Evolutionary conservation across 768 basidiomycete genomes (phyloP), one percentile per base, ranked within the genome.

Genomic region (Dacryopinax spathularia): DNA sequence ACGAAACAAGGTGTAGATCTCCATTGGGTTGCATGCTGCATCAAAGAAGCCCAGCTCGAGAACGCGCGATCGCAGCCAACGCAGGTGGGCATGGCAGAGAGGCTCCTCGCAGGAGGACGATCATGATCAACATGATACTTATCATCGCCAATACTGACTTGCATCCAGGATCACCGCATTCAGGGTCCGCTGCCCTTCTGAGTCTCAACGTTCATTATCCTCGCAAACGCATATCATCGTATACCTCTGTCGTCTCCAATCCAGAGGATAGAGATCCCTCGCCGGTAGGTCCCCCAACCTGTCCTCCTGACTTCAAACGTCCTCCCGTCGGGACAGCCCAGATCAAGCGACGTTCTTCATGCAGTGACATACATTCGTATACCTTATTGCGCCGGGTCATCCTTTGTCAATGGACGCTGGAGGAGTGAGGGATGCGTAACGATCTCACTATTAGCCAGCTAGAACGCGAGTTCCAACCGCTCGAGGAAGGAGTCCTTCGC

Each of bases 341-440:
- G 72, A 91, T 99, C 73, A 91, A 91, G 74, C 77, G 82, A 64
- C 89, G 91, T 62, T 81, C 81, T 22, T 81, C 83, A 1, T 34
- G 68, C 20, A 63, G 71, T 9, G 82, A 82, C 72, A 87, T 88
- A 71, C 84, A 95, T 70, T 83, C 83, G 27, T 97, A 90, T 73
- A 94, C 88, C 25, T 73, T 98, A 34, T 76, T 99, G 31, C 82
- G 94, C 39, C 78, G 83, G 35, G 97, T 95, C 1, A 88, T 87
- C 4, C 80, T 98, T 7, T 90, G 94, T 61, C 82, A 84, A 33
- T 83, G 86, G 63, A 85, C 92, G 66, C 76, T 99, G 43, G 93
- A 97, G 70, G 94, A 98, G 72, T 88, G 95, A 70, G 96, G 95
- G n/a, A 93, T 99, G 0, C 80, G 93, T 16, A 96, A 96, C n/a